Evolutionary conservation across 331 rosid species (phyloP), one percentile per base, ranked within the genome.

Genomic region (Rosa hybrid): DNA sequence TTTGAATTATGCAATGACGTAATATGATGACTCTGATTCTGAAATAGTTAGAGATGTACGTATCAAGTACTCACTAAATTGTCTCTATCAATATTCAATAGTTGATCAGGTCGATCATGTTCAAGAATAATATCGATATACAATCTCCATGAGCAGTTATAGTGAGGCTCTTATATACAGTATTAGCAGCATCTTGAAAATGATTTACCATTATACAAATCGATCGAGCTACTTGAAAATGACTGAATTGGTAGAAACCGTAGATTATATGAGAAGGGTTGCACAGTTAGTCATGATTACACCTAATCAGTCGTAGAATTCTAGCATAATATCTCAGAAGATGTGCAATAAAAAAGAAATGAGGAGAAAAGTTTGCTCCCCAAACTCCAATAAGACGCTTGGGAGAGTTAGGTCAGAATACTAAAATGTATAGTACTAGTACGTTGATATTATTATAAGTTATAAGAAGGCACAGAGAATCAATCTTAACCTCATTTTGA

Each of bases 401-500:
- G 14, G 38, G 53, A 3, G 72, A 69, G 74, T 9, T 67, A 18
- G 49, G 48, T 68, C 23, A 38, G 72, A 68, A 30, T 14, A 67
- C 39, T 14, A 63, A 30, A 27, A 13, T 64, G 27, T 56, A 59
- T 59, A 59, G 65, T 54, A 54, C 23, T 54, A 6, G 23, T 54
- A 54, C 23, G 23, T 54, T 62, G 39, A 25, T 57, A 30, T 64
- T 67, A 68, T 39, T 17, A 39, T 6, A 34, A 7, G 2, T 14
- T 25, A 46, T 63, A 25, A 77, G 72, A 62, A 46, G 42, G 60
- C 69, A 68, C 39, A 59, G 18, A 42, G 80, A 13, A 64, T 74
- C 50, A 50, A 13, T 25, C 11, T 23, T 2, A 49, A 59, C 41
- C 72, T 74, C 57, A 75, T 78, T 83, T 92, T 85, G 92, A 86